Conservation (phyloP, 1,139 yeast genomes). For the Debaryomycetaceae sp. region DNA sequence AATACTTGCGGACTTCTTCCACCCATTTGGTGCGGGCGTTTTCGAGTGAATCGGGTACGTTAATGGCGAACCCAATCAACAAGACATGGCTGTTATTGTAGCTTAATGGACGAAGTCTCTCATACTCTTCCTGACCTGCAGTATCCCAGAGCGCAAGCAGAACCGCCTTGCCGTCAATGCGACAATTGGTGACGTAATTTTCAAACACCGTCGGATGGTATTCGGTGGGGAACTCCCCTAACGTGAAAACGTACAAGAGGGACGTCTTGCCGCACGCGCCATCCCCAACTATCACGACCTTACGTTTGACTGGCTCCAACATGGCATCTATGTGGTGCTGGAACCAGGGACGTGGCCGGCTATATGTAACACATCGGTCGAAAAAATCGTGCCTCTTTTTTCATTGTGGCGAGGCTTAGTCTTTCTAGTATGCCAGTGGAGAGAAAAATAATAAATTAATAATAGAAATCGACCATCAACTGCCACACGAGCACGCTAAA, state of each 20-base stretch:
- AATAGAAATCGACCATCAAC: too few species aligned
- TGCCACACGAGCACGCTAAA: too few species aligned
- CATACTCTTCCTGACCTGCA: conserved; percentile 93
- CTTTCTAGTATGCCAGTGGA: too few species aligned
- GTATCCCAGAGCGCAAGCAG: conserved; percentile 94
- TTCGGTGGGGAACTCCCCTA: conserved; percentile 81
- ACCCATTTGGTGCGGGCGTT: conserved; percentile 74
- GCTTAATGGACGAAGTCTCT: conserved; percentile 75
- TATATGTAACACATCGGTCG: too few species aligned
- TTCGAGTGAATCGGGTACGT: conserved; percentile 63
- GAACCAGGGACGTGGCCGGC: too few species aligned
- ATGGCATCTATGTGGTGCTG: conserved; percentile 4
- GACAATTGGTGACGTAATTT: conserved; percentile 87
- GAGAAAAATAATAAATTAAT: too few species aligned
- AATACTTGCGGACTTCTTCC: conserved; percentile 60
- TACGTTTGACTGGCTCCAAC: conserved; percentile 47
- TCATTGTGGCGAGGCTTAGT: too few species aligned
- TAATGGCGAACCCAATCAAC: conserved; percentile 66
- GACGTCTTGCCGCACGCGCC: conserved; percentile 97
- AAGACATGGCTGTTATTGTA: conserved; percentile 74
- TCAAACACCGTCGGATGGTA: conserved; percentile 95
- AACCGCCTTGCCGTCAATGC: conserved; percentile 89
- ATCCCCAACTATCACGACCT: conserved; percentile 89
- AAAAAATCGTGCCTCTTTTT: too few species aligned
- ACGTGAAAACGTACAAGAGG: conserved; percentile 80